Evolutionary conservation across 768 basidiomycete species (phyloP), one percentile per base, ranked within the genome.

Genomic region (Boletus pseudopeckii): DNA sequence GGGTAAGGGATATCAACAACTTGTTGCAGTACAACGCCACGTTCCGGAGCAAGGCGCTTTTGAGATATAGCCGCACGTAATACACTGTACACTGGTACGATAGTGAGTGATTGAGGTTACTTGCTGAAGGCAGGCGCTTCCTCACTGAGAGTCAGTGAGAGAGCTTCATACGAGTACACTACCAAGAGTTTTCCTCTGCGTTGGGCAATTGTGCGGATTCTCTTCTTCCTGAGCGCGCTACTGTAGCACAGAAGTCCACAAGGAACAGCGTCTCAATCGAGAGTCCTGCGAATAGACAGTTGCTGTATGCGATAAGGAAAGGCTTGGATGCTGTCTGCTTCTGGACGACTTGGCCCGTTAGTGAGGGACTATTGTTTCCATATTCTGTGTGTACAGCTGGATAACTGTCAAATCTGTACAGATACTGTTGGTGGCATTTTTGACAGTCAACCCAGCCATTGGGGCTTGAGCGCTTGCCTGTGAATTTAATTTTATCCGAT

Each of bases 1-100:
- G 94, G 94, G 92, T 95, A n/a, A 79, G 90, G 51, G 94, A 97
- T 65, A 97, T 97, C 71, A 96, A 96, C 70, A 93, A 92, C 60
- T 72, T 97, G 54, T 73, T 97, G 52, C 92, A 95, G 71, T 97
- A 96, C 74, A 97, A 97, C 60, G 91, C 91, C 28, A 92, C 93
- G 0, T 97, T 97, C 71, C 76, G 90, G 67, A 91, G 90, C 75
- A 92, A 92, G 71, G 90, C 88, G n/a, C 73, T 91, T 55, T 70
- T 90, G 57, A 74, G 86, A 60, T 86, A 91, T 62, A 84, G 81
- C 64, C 79, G 88, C 58, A 81, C 56, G 10, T 63, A 69, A 43
- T 11, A 48, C 15, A 45, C 43, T 15, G 18, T 11, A 48, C 15
- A 45, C 43, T 15, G 18, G 34, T 36, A 48, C 8, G 37, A 56